Evolutionary conservation across 176 grass and related monocot genomes (phyloP).

Genomic region (Miscanthus lutarioriparius): DNA sequence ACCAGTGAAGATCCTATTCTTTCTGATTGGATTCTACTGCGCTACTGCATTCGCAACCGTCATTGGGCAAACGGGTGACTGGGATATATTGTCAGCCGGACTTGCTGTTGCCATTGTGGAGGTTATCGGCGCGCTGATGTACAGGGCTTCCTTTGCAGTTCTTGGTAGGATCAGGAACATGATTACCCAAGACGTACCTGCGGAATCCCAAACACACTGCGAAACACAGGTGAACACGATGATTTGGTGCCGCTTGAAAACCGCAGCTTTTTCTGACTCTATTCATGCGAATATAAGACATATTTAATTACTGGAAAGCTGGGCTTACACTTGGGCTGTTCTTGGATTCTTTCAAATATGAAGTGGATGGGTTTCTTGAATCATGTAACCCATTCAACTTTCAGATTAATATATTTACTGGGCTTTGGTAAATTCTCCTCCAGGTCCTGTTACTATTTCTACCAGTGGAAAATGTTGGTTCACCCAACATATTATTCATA

Average conservation of each 20-base stretch:
- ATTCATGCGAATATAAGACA: neutral
- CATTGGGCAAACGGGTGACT: constrained; percentile 92
- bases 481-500: no score
- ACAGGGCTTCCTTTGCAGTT: constrained; percentile 56
- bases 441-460: neutral
- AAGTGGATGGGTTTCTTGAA: constrained; percentile 58
- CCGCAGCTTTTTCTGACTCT: no score
- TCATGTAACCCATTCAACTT: constrained; percentile 71
- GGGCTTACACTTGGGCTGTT: constrained; percentile 87
- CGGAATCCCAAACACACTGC: no score
- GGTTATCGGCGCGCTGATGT: constrained; percentile 90
- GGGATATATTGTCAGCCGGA: constrained; percentile 94
- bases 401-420: constrained; percentile 61
- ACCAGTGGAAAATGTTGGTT: neutral
- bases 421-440: constrained; percentile 46
- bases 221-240: no score
- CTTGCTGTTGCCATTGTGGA: constrained; percentile 85
- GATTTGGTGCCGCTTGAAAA: no score
- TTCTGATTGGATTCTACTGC: constrained; percentile 87
- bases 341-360: constrained; percentile 91
- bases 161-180: constrained; percentile 62
- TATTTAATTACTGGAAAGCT: constrained; percentile 99
- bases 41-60: constrained; percentile 91
- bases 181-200: constrained; percentile 20
- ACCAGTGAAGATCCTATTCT: constrained; percentile 73